Evolutionary conservation across 768 basidiomycete genomes (phyloP).

Genomic region (Plicaturopsis crispa): DNA sequence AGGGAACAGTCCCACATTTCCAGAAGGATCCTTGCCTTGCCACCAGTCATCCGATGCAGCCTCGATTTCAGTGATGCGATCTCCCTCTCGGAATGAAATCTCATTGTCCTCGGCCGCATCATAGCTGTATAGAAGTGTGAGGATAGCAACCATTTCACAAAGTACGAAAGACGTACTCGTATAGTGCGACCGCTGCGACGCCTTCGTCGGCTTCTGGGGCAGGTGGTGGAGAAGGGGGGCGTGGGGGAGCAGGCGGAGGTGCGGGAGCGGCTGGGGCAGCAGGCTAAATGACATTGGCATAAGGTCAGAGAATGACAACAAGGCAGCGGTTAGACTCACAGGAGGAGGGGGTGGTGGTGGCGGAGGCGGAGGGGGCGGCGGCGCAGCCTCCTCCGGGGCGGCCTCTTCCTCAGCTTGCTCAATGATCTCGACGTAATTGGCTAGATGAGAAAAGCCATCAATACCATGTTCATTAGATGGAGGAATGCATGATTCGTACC

Average conservation of each 20-base stretch:
- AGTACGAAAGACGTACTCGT: conserved; percentile 45
- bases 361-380: conserved; percentile 50
- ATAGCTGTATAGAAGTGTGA: conserved; percentile 42
- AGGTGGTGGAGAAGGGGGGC: conserved; percentile 41
- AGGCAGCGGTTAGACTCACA: conserved; percentile 21
- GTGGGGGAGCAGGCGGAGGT: conserved; percentile 30
- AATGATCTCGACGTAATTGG: conserved; percentile 83
- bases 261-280: conserved; percentile 31
- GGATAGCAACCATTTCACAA: neutral
- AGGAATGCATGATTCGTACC: too few relatives aligned
- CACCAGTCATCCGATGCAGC: conserved; percentile 87
- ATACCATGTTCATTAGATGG: neutral
- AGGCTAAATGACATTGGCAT: conserved; percentile 9
- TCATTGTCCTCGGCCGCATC: conserved; percentile 92
- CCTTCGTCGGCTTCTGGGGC: conserved; percentile 51
- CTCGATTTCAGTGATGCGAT: conserved; percentile 71
- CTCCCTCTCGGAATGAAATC: conserved; percentile 77
- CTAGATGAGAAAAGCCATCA: conserved; percentile 24
- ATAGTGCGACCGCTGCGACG: conserved; percentile 54
- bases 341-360: conserved; percentile 37
- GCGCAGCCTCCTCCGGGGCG: conserved; percentile 44
- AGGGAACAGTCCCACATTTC: conserved; percentile 67
- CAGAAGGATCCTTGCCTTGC: conserved; percentile 55
- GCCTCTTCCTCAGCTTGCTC: conserved; percentile 38
- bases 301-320: neutral